Evolutionary conservation across 2,329 filamentous ascomycete genomes (phyloP).

Genomic region (Trichoderma koningii): DNA sequence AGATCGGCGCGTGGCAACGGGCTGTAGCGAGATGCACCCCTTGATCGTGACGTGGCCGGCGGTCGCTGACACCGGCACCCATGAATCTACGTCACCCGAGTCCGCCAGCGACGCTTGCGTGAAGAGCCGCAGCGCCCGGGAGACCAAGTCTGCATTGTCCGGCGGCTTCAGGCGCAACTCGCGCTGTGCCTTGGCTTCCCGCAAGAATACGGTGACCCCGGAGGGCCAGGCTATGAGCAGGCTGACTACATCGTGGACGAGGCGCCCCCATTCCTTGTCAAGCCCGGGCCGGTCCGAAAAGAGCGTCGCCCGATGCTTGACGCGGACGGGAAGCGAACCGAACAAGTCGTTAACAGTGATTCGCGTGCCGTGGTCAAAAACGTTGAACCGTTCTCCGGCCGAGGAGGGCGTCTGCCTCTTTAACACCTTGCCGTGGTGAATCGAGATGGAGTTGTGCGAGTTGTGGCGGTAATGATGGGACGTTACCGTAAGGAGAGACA

Average conservation of each 20-base stretch:
- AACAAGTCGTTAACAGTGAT: conserved; percentile 80
- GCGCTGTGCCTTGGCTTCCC: conserved; percentile 49
- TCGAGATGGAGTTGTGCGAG: conserved; percentile 64
- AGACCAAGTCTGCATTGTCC: conserved; percentile 30
- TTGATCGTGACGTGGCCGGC: conserved; percentile 62
- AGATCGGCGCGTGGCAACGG: conserved; percentile 68
- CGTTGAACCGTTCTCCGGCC: conserved; percentile 57
- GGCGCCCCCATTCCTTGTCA: conserved; percentile 64
- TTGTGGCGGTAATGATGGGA: conserved; percentile 66
- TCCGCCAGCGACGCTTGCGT: conserved; percentile 66
- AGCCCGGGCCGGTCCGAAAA: conserved; percentile 53
- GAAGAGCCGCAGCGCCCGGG: conserved; percentile 54
- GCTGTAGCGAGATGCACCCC: conserved; percentile 70
- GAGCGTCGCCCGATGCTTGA: conserved; percentile 71
- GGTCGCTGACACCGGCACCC: conserved; percentile 71
- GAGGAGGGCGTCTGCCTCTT: conserved; percentile 64
- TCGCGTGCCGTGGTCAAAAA: conserved; percentile 69
- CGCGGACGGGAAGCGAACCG: conserved; percentile 85
- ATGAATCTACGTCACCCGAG: conserved; percentile 55
- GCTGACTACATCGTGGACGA: conserved; percentile 61
- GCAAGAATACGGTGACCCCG: conserved; percentile 59
- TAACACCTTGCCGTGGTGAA: conserved; percentile 70
- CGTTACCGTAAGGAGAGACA: conserved; percentile 75
- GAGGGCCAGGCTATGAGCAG: conserved; percentile 71
- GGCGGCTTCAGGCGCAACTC: conserved; percentile 43